phyloP scores from a whole-genome alignment of 2,329 filamentous ascomycete species.

The Neonectria faginata region DNA sequence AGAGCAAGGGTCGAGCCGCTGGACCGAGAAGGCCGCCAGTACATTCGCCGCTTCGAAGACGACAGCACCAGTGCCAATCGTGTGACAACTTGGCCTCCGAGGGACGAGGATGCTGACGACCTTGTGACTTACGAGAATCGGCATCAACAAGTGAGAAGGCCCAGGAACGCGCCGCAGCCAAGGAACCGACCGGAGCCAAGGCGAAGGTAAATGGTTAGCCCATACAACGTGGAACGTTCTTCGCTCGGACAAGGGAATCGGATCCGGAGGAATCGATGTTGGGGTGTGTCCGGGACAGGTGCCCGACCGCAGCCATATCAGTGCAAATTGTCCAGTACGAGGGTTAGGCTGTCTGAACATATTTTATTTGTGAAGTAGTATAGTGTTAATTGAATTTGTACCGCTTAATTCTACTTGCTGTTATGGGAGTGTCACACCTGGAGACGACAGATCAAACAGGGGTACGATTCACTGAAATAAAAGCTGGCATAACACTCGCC shows the following conservation, averaged over 20 bases:
- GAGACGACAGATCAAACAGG: no score
- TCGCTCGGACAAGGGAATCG: no score
- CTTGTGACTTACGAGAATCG: conserved; percentile 15
- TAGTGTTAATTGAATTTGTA: no score
- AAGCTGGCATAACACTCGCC: no score
- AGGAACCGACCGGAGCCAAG: neutral
- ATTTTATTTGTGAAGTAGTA: no score
- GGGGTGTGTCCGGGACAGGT: neutral
- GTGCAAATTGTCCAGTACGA: neutral
- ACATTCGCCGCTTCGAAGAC: conserved; percentile 5
- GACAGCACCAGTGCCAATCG: conserved; percentile 7
- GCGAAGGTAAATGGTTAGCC: neutral
- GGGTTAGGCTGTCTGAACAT: no score
- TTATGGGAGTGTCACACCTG: no score
- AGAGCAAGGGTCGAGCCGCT: conserved; percentile 4
- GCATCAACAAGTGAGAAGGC: conserved; percentile 5
- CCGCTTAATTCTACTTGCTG: no score
- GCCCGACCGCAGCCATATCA: neutral
- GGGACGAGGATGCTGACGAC: conserved; percentile 18
- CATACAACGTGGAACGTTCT: no score
- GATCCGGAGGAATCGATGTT: neutral
- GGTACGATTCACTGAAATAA: no score
- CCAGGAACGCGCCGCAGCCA: neutral
- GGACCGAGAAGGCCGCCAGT: conserved; percentile 19
- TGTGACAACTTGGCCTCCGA: conserved; percentile 23